Evolutionary conservation across 2,329 filamentous ascomycete genomes (phyloP).

Genomic region (Clarireedia paspali): DNA sequence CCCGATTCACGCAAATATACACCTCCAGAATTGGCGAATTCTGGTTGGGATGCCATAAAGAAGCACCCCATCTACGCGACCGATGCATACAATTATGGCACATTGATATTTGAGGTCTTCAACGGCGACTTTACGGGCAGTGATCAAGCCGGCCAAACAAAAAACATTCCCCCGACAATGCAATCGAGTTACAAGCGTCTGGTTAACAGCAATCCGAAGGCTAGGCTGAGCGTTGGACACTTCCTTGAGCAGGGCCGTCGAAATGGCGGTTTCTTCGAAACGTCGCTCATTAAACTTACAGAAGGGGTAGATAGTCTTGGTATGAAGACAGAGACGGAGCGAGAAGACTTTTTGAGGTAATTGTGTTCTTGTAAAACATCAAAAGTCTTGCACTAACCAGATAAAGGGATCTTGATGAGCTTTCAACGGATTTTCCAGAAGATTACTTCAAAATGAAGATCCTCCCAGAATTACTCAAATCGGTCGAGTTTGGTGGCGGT

Average conservation of each 20-base stretch:
- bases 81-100: conserved; percentile 82
- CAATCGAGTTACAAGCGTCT: conserved; percentile 86
- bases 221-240: conserved; percentile 72
- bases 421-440: conserved; percentile 91
- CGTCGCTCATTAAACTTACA: conserved; percentile 81
- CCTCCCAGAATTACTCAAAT: conserved; percentile 91
- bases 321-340: conserved; percentile 75
- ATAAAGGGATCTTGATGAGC: conserved; percentile 63
- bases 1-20: conserved; percentile 80
- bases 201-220: conserved; percentile 81
- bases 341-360: conserved; percentile 73
- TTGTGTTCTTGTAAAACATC: conserved; percentile 15
- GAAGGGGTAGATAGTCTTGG: conserved; percentile 90
- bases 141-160: conserved; percentile 79
- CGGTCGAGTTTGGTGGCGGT: conserved; percentile 95
- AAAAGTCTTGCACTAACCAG: conserved; percentile 4
- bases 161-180: conserved; percentile 80
- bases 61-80: conserved; percentile 71
- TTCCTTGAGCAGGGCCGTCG: conserved; percentile 87
- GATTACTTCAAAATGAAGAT: conserved; percentile 98
- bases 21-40: conserved; percentile 76
- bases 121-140: conserved; percentile 71
- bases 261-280: conserved; percentile 83
- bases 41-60: conserved; percentile 89
- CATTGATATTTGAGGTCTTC: conserved; percentile 82